These are phyloP conservation scores for Mesostigma viride DNA, from an alignment of 139 green algal genomes.

Conservation along the genomic window DNA sequence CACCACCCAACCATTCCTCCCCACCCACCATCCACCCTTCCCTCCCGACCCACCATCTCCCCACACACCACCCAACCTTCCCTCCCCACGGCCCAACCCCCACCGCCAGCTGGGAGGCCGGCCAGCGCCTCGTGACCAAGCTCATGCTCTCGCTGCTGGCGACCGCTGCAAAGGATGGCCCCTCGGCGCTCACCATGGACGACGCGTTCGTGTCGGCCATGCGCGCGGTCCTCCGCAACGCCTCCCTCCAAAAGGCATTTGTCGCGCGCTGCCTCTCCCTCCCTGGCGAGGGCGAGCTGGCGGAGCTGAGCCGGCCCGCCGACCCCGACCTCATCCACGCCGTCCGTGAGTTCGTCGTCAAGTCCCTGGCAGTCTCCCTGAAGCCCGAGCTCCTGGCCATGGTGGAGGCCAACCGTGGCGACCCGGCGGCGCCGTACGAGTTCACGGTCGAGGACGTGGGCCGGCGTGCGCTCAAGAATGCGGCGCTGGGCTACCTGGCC, in stretches of 20 bases:
- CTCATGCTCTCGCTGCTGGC: conserved; percentile 56
- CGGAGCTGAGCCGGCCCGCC: conserved; percentile 39
- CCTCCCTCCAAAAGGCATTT: conserved; percentile 13
- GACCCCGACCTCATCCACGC: conserved; percentile 53
- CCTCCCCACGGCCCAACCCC: no score
- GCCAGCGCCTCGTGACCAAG: conserved; percentile 61
- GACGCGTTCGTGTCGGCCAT: conserved; percentile 22
- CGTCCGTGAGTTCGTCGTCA: conserved; percentile 57
- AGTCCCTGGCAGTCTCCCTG: conserved; percentile 55
- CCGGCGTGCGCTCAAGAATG: conserved; percentile 69
- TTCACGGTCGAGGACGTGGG: no score
- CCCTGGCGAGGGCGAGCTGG: no score
- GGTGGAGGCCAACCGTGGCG: conserved; percentile 41
- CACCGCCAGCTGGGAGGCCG: conserved; percentile 50
- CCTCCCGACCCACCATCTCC: no score
- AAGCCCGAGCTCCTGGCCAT: conserved; percentile 56
- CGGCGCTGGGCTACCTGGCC: conserved; percentile 58
- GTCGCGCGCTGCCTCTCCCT: no score
- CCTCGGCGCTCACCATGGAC: conserved; percentile 15
- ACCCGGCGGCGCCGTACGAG: background rate
- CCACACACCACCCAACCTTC: no score
- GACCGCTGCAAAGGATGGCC: conserved; percentile 6
- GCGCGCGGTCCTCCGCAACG: conserved; percentile 12
- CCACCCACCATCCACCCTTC: no score
- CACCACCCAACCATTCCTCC: no score